A percentile compares a stretch with the other conserved stretches of the same genome.
Evolutionary conservation across 352 stramenopile genomes (phyloP).

Genomic region (Globisporangium rhizosaccharum): DNA sequence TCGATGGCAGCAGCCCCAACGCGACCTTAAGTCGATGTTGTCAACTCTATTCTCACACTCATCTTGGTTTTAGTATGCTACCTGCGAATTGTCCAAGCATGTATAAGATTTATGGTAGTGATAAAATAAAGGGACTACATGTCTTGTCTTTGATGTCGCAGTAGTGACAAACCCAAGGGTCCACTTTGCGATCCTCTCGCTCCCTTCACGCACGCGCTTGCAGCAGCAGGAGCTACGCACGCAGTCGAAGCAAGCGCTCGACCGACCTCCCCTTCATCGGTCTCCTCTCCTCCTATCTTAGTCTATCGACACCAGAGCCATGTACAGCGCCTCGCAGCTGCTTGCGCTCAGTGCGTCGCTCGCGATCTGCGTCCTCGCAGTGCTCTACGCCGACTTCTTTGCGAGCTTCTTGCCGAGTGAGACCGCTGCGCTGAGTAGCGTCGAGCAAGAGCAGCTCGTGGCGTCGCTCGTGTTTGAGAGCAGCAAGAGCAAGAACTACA

Average conservation of each 20-base stretch:
- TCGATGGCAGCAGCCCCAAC: no score
- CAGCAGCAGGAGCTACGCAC: background rate
- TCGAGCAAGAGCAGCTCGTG: slow-evolving; percentile 64
- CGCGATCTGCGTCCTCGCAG: slow-evolving; percentile 37
- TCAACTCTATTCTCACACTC: no score
- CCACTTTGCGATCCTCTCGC: background rate
- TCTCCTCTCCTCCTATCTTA: no score
- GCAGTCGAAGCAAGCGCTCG: background rate
- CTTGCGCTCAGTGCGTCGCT: slow-evolving; percentile 50
- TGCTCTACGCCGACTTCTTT: slow-evolving; percentile 61
- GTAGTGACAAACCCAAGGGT: no score
- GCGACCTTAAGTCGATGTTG: no score
- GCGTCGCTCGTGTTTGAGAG: slow-evolving; percentile 61
- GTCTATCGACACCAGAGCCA: slow-evolving; percentile 4
- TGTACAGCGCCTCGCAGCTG: slow-evolving; percentile 64
- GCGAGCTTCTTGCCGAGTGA: slow-evolving; percentile 35
- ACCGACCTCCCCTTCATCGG: background rate
- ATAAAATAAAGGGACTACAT: no score
- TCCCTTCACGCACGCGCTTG: background rate
- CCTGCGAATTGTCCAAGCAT: background rate
- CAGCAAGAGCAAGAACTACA: slow-evolving; percentile 18
- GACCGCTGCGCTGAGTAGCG: slow-evolving; percentile 24
- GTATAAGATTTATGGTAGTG: no score
- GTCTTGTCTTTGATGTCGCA: no score
- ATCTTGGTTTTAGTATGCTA: no score